Evolutionary conservation across 306 rosid genomes (phyloP).

Genomic region (Prunus campanulata): DNA sequence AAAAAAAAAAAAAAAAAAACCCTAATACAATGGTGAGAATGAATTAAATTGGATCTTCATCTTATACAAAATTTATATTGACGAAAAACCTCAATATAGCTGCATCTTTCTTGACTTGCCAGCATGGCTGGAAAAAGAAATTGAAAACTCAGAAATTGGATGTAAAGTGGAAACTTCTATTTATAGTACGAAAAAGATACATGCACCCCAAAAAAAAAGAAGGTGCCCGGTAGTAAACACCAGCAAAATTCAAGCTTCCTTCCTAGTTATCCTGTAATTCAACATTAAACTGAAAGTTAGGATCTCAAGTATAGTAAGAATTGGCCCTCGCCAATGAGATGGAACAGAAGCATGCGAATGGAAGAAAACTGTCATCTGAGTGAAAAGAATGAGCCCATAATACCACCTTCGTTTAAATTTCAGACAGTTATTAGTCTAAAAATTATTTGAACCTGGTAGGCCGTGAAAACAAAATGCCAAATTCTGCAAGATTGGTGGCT

Average conservation of each 20-base stretch:
- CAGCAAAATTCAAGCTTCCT: conserved; percentile 62
- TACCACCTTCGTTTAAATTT: not conserved
- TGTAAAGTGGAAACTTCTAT: not conserved
- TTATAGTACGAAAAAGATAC: not conserved
- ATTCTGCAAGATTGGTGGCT: not conserved
- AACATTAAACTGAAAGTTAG: conserved; percentile 7
- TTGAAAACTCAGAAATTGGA: not conserved
- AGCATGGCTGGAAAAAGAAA: conserved; percentile 22
- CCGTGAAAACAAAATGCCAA: not conserved
- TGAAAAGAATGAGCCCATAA: not conserved
- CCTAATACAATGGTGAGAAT: conserved; percentile 3
- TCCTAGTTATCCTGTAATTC: conserved; percentile 77
- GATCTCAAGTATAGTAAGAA: not conserved
- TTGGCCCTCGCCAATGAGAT: not conserved
- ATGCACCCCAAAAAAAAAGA: not conserved
- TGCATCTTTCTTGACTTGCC: conserved; percentile 28
- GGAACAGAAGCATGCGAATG: not conserved
- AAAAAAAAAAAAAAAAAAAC: no score
- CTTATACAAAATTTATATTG: conserved; percentile 22
- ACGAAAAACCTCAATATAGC: conserved; percentile 16
- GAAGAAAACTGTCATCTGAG: not conserved
- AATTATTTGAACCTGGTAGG: not conserved
- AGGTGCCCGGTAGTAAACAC: conserved; percentile 7
- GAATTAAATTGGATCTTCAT: not conserved
- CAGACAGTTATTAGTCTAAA: not conserved